Evolutionary conservation across 2,329 filamentous ascomycete species (phyloP).

Genomic region (Colletotrichum theobromicola): DNA sequence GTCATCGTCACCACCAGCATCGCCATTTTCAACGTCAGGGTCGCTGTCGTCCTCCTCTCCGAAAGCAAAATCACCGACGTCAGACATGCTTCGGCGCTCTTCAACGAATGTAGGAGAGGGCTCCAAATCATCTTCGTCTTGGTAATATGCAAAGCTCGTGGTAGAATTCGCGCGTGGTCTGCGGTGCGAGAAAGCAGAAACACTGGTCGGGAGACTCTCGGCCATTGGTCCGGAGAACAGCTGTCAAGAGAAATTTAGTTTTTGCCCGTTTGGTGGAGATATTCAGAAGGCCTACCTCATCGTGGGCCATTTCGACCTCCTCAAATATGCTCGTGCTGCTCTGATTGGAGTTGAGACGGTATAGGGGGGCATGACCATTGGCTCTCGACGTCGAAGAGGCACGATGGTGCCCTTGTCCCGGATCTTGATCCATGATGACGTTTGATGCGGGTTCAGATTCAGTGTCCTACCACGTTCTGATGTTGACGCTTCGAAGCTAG

Average conservation of each 20-base stretch:
- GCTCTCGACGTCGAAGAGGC: conserved; percentile 3
- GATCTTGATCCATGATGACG: neutral
- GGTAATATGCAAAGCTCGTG: conserved; percentile 89
- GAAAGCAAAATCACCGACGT: conserved; percentile 45
- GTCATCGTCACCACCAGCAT: conserved; percentile 43
- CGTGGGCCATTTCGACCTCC: conserved; percentile 98
- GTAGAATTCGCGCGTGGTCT: conserved; percentile 82
- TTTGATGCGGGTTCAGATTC: neutral
- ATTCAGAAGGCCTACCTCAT: conserved; percentile 68
- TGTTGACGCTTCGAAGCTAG: neutral
- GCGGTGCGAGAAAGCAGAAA: conserved; percentile 90
- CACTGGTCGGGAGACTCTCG: conserved; percentile 93
- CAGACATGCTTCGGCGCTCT: conserved; percentile 35
- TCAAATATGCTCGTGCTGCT: conserved; percentile 84
- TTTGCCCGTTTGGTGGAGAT: neutral
- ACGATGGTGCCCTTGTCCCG: neutral
- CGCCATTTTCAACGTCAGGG: conserved; percentile 43
- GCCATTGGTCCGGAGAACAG: conserved; percentile 92
- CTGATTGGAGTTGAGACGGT: conserved; percentile 71
- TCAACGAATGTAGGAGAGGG: conserved; percentile 27
- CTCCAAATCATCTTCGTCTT: conserved; percentile 57
- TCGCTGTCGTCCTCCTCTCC: conserved; percentile 43
- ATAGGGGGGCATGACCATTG: conserved; percentile 44
- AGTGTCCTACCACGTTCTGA: neutral
- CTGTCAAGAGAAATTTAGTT: conserved; percentile 34